Base-by-base conservation (phyloP, 2,329 filamentous ascomycete genomes). In the Akanthomyces lecanii region DNA sequence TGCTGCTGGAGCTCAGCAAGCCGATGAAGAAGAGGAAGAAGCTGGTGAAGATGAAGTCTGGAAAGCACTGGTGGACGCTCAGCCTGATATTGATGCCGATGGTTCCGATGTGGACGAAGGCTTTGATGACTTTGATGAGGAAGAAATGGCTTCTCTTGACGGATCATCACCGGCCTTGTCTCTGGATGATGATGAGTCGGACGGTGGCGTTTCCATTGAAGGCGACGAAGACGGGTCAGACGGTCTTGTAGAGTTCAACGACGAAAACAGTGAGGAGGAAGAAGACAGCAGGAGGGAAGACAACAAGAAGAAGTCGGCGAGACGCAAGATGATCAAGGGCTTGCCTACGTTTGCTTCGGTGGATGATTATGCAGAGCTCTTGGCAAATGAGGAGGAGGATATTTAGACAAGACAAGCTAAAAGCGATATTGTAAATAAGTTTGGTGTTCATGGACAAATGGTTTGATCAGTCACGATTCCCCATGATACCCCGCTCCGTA, bases 311-410 rank as follows among this genome's bases (percentile, higher is more conserved):
- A 66, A 71, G 60, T 75, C 75, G 55, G 78, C 85, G 73, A 91
- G 90, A 78, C 88, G 85, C 78, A 92, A 89, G 82, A 91, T 91
- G 79, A 81, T 98, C 75, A 97, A 92, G 83, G 86, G 87, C 67
- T 80, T 99, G 69, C 95, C 95, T 7, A 96, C 87, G 42, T 99
- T 99, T 79, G 95, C 96, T 23, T 96, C 91, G 38, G 89, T 84
- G 38, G 95, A 98, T 61, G 95, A 98, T 74, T 99, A 98, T 75
- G 94, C 92, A 18, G 90, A 89, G 70, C 82, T 97, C 78, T 77
- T 97, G 73, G 90, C 82, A 4, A 84, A 86, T 66, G 91, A 95
- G 58, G 86, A 87, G 66, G 87, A 87, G 21, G 77, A 77, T 63
- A 67, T 72, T 64, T 75, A 71, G 52, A 64, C 18, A 36, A n/a